Conservation (phyloP, 768 basidiomycete species). For the Lyophyllum atratum region DNA sequence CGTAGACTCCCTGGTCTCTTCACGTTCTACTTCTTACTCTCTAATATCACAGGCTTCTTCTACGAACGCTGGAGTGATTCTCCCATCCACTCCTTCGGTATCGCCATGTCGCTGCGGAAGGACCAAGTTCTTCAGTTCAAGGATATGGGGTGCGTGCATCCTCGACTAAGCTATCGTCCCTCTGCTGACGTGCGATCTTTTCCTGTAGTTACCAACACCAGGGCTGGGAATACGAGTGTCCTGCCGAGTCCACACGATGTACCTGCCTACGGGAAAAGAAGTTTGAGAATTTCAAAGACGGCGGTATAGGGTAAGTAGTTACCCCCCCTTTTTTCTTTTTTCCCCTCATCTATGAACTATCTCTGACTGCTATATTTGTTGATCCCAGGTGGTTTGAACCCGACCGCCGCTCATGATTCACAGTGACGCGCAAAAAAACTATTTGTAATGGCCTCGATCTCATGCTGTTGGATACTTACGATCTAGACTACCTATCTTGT, state of each 20-base stretch:
- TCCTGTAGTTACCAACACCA: constrained; percentile 31
- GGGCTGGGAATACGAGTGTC: constrained; percentile 27
- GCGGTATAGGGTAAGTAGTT: constrained; percentile 11
- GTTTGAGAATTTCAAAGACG: constrained; percentile 12
- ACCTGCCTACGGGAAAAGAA: constrained; percentile 24
- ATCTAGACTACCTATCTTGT: no score
- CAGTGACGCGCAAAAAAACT: no score
- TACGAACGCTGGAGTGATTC: constrained; percentile 33
- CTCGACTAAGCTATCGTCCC: no score
- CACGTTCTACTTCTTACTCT: background rate
- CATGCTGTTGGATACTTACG: no score
- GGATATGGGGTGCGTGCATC: constrained; percentile 23
- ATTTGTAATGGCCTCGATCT: no score
- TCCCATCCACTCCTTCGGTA: constrained; percentile 28
- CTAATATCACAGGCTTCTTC: constrained; percentile 25
- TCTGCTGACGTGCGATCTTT: background rate
- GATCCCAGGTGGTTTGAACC: no score
- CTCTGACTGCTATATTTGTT: background rate
- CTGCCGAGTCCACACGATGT: constrained; percentile 20
- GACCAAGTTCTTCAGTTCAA: constrained; percentile 29
- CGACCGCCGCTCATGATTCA: no score
- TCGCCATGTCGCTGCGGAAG: constrained; percentile 29
- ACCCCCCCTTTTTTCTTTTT: background rate
- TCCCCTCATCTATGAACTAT: background rate
- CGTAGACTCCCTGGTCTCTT: background rate